These are phyloP conservation scores for Saturnispora diversa DNA, from an alignment of 805 yeast genomes.

Conservation along the genomic window DNA sequence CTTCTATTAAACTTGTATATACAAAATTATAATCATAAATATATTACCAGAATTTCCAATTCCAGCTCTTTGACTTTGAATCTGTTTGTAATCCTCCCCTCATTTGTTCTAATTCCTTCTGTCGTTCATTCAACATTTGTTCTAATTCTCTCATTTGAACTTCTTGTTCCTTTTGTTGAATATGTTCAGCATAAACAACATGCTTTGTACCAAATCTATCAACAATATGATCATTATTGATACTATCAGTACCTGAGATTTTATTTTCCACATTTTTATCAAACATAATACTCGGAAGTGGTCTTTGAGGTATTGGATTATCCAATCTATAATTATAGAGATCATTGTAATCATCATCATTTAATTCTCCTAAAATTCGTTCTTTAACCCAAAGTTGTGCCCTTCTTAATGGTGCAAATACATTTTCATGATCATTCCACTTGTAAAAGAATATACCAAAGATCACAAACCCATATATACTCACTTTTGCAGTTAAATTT, in stretches of 20 bases:
- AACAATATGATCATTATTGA: conserved; percentile 43
- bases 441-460: conserved; percentile 66
- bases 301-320: conserved; percentile 33
- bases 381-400: conserved; percentile 51
- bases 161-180: conserved; percentile 63
- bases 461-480: conserved; percentile 41
- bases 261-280: conserved; percentile 31
- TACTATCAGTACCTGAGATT: conserved; percentile 28
- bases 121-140: conserved; percentile 31
- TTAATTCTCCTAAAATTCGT: conserved; percentile 42
- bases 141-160: conserved; percentile 38
- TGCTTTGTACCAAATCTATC: conserved; percentile 58
- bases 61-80: too few species aligned
- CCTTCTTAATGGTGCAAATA: conserved; percentile 61
- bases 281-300: conserved; percentile 30
- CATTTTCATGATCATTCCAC: conserved; percentile 79
- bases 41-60: conserved; percentile 28
- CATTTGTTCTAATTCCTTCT: conserved; percentile 20
- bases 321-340: conserved; percentile 38
- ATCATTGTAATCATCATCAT: conserved; percentile 57
- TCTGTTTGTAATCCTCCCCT: too few species aligned
- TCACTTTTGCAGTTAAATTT: conserved; percentile 43
- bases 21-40: neutral
- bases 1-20: conserved; percentile 8
- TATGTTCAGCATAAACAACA: conserved; percentile 63